Evolutionary conservation across 1,284 basidiomycete genomes (phyloP), one percentile per base, ranked within the genome.

Genomic region (Leccinum olivaceoglutinosum): DNA sequence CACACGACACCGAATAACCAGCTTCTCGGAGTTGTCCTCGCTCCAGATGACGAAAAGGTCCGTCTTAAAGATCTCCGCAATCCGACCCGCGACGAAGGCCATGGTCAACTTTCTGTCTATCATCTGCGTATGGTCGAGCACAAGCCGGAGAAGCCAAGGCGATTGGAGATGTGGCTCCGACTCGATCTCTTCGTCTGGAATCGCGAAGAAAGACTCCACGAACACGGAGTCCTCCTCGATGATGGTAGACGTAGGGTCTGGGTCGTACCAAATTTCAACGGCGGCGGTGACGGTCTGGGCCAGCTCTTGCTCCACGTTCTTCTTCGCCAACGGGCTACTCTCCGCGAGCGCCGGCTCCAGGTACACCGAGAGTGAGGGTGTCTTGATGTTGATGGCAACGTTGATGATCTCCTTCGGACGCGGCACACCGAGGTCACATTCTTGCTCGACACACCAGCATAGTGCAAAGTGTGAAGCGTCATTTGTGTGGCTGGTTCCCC

Each of bases 401-500:
- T 99, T 99, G 82, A 99, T 99, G 70, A 99, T 98, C 77, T 98
- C 96, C 81, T 98, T 98, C 66, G 98, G 77, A 79, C 96, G 94
- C 10, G 96, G 96, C 1, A 98, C 96, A 89, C 96, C 96, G 66
- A 98, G 92, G 0, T 98, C 59, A 98, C 96, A 79, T 96, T 96
- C 81, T 98, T 98, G 74, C 90, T 93, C 32, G 96, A 96, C 34
- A 98, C 96, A 90, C 96, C 96, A 68, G 96, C 96, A 75, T 97
- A 98, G 79, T 98, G 96, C 90, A 98, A 98, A 0, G 95, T 98
- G 76, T 98, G 93, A 63, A 98, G 78, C 11, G 95, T 98, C 96
- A 98, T 98, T 79, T 98, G 96, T 2, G 97, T 99, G 2, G 97
- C 97, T 0, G 97, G 97, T 82, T 99, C 97, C 77, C 97, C 97